A percentile compares a stretch with the other conserved stretches of the same genome.
phyloP scores from a whole-genome alignment of 495 filamentous ascomycete genomes.

The Neurospora cerealis region DNA sequence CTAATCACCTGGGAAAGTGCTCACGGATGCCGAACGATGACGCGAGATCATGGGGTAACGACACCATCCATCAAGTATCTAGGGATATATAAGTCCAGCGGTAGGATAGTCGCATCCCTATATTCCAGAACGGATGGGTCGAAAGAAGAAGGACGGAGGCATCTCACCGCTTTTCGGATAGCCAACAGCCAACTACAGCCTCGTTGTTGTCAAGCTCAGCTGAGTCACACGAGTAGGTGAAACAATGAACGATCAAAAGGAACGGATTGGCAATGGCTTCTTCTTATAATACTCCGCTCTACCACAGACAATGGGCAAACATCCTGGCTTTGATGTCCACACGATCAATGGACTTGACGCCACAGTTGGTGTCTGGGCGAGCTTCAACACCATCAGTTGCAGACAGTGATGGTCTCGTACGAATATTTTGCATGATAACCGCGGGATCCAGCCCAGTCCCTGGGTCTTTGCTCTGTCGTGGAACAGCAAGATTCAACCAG shows the following conservation, averaged over 20 bases:
- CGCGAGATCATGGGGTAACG: conserved; percentile 21
- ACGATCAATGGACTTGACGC: background rate
- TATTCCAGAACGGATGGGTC: conserved; percentile 23
- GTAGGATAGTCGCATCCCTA: conserved; percentile 7
- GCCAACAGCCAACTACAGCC: background rate
- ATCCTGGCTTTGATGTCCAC: background rate
- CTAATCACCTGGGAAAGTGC: background rate
- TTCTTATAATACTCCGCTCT: background rate
- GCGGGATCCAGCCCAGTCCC: background rate
- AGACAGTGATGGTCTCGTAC: background rate
- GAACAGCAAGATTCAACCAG: background rate
- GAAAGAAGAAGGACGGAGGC: conserved; percentile 26
- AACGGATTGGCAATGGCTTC: background rate
- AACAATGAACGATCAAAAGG: background rate
- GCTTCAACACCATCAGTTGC: background rate
- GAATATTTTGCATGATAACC: background rate
- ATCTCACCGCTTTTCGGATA: conserved; percentile 24
- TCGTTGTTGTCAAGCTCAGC: background rate
- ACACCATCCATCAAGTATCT: conserved; percentile 13
- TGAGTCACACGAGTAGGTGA: background rate
- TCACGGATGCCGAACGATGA: conserved; percentile 12
- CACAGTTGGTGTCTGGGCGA: background rate
- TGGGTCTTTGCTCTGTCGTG: background rate
- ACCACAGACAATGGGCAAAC: background rate
- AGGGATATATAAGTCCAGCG: background rate